Percentiles rank a stretch among this genome's conserved stretches.
These are phyloP conservation scores for Dimocarpus longan DNA, from an alignment of 345 rosid species.

Conservation along the genomic window DNA sequence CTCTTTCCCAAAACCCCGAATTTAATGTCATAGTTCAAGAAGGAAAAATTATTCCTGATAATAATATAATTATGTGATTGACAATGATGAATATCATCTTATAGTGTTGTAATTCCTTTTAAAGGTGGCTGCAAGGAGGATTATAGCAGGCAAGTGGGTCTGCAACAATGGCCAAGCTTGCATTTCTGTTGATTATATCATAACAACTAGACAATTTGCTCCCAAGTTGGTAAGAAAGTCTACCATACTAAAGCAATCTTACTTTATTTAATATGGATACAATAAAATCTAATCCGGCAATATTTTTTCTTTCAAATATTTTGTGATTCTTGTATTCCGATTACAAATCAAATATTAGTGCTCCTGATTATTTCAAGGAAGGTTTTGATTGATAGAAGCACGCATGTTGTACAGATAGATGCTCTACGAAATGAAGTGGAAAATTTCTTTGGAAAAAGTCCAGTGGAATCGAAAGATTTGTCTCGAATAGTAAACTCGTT, in stretches of 20 bases:
- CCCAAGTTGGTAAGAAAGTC: slow-evolving; percentile 42
- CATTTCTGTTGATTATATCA: slow-evolving; percentile 51
- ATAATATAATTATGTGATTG: no score
- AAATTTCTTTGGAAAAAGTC: slow-evolving; percentile 44
- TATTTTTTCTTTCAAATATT: no score
- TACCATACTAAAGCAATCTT: background rate
- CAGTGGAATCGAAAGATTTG: slow-evolving; percentile 47
- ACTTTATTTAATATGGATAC: no score
- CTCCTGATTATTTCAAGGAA: background rate
- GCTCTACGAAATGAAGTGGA: slow-evolving; percentile 37
- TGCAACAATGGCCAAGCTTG: slow-evolving; percentile 57
- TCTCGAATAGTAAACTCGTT: slow-evolving; percentile 40
- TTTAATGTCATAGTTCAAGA: no score
- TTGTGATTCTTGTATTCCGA: no score
- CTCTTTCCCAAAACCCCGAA: no score
- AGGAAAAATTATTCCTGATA: no score
- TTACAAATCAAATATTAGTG: no score
- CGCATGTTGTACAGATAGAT: slow-evolving; percentile 33
- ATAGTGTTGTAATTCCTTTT: background rate
- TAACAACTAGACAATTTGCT: slow-evolving; percentile 51
- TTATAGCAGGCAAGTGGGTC: slow-evolving; percentile 57
- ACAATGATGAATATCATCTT: no score
- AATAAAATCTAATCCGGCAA: background rate
- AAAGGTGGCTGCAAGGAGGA: slow-evolving; percentile 54
- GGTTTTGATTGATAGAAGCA: no score